Base-by-base conservation (phyloP, 768 basidiomycete genomes). In the Chiua virens region DNA sequence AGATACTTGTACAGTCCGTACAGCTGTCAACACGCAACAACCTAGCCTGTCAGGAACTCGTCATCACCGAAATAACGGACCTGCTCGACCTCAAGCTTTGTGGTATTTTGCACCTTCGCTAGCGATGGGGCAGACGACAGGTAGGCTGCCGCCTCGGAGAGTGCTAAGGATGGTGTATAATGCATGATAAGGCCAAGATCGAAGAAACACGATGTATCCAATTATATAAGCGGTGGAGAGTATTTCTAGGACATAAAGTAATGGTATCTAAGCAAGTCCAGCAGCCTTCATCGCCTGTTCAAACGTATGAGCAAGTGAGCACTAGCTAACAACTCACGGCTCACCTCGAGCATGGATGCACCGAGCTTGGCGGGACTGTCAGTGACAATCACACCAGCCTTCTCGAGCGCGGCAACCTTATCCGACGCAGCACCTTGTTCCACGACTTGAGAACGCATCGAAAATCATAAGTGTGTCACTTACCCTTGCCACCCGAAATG, bases 321-420 rank as follows among this genome's bases (percentile, higher is more conserved):
- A 17, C 17, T 27, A 30, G 38, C 7, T 45, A 9, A 47, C 4
- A 49, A 14, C 10, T 1, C 13, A 20, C n/a, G 58, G 44, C 78
- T 51, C 52, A 89, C 95, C 82, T 93, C 86, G 56, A 94, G 78
- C 83, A 99, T 92, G 63, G 90, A 81, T 34, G 71, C 59, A 45
- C 97, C 97, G 69, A 99, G 95, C 75, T 95, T 87, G 1, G 97
- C 95, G 11, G 97, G 97, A 69, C 91, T 94, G 70, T 94, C 84
- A 8, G 92, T 94, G 55, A 99, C 95, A 60, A 95, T 79, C 25
- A 81, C 97, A 53, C 97, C 97, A 35, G 97, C 97, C 66, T 77
- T 85, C 68, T 95, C 86, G 21, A 99, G 79, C 30, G 92, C 92
- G 47, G 78, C 82, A 38, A 98, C 93, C 75, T 99, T 99, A 76